phyloP scores from a whole-genome alignment of 2,329 filamentous ascomycete species.

The Fusarium metavorans region DNA sequence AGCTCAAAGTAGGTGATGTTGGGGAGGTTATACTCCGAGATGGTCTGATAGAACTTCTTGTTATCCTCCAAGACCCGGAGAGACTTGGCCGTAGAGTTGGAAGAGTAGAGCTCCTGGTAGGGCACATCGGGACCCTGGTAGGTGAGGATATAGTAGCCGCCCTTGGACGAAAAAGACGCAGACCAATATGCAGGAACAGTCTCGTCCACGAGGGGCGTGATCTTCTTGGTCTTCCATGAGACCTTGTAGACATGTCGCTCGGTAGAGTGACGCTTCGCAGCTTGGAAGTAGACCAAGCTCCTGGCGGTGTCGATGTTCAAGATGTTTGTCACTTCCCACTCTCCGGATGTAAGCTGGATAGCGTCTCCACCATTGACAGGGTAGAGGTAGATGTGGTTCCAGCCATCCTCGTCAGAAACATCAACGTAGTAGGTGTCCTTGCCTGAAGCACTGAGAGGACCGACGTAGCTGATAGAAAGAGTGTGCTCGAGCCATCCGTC shows the following conservation, averaged over 20 bases:
- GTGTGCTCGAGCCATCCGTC: constrained; percentile 74
- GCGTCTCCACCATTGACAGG: constrained; percentile 66
- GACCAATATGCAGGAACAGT: constrained; percentile 68
- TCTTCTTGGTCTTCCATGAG: constrained; percentile 65
- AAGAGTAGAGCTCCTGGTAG: constrained; percentile 74
- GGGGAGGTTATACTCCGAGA: constrained; percentile 71
- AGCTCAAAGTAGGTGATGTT: constrained; percentile 74
- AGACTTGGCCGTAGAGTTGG: constrained; percentile 63
- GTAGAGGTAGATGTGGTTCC: constrained; percentile 77
- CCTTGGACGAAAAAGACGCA: constrained; percentile 73
- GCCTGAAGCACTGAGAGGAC: constrained; percentile 52
- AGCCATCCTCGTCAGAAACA: constrained; percentile 74
- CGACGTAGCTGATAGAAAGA: constrained; percentile 67
- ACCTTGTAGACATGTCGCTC: constrained; percentile 77
- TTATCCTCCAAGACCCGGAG: constrained; percentile 72
- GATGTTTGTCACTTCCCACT: constrained; percentile 74
- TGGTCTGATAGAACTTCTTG: constrained; percentile 63
- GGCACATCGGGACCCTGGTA: constrained; percentile 76
- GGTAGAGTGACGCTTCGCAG: constrained; percentile 74
- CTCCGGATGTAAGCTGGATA: constrained; percentile 70
- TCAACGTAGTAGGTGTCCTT: constrained; percentile 71
- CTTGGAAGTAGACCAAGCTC: constrained; percentile 72
- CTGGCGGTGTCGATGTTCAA: constrained; percentile 69
- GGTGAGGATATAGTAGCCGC: constrained; percentile 73
- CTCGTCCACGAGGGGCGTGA: constrained; percentile 72